These are phyloP conservation scores for Sporisorium reilianum DNA, from an alignment of 1,284 basidiomycete genomes.

Conservation along the genomic window DNA sequence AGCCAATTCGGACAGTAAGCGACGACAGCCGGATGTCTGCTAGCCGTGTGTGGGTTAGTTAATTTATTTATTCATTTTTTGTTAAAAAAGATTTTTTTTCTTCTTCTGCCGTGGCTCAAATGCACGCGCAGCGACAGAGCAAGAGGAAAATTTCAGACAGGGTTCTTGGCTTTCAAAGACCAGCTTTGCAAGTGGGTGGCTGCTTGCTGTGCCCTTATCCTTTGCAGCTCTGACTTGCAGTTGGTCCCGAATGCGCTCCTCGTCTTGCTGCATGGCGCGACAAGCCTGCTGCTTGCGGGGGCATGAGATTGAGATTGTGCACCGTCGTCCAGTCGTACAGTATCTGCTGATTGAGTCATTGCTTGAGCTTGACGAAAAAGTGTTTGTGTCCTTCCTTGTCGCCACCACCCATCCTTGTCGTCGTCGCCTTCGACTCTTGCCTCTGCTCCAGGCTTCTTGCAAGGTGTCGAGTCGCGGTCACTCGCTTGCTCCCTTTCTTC, in stretches of 20 bases:
- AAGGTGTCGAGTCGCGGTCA: constrained; percentile 9
- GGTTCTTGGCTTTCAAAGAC: constrained; percentile 13
- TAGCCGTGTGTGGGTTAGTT: too few species aligned
- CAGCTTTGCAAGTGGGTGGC: too few species aligned
- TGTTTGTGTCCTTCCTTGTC: neutral
- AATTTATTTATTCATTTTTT: too few species aligned
- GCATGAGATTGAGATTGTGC: neutral
- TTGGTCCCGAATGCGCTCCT: neutral
- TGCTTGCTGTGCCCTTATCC: constrained; percentile 6
- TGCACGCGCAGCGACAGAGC: constrained; percentile 3
- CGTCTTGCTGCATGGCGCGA: neutral
- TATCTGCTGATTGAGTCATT: too few species aligned
- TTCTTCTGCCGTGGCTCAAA: constrained; percentile 6
- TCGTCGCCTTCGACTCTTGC: neutral
- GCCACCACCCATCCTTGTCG: neutral
- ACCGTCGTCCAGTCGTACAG: neutral
- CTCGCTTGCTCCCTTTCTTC: neutral
- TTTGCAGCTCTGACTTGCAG: constrained; percentile 4
- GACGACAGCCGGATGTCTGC: neutral
- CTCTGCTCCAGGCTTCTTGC: constrained; percentile 2
- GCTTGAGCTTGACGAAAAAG: neutral
- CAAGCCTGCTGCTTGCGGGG: neutral
- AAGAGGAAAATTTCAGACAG: too few species aligned
- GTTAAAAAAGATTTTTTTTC: too few species aligned
- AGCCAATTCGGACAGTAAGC: neutral